A percentile compares a stretch with the other conserved stretches of the same genome.
phyloP scores from a whole-genome alignment of 2,329 filamentous ascomycete genomes.

The Grosmannia penicillata region DNA sequence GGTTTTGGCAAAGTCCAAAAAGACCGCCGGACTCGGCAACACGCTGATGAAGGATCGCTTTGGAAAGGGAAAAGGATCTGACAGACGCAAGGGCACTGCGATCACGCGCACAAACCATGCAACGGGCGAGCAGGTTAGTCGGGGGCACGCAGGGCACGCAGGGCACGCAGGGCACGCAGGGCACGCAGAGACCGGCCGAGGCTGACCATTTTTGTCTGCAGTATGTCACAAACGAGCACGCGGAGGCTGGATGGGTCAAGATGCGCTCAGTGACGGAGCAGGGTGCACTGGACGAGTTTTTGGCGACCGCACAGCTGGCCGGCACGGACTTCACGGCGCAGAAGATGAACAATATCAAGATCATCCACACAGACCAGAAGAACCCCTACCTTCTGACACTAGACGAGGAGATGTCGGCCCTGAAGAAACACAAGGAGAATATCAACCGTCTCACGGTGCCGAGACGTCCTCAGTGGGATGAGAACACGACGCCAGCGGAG shows the following conservation, averaged over 20 bases:
- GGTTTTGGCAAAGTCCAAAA: slow-evolving; percentile 77
- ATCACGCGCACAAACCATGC: slow-evolving; percentile 58
- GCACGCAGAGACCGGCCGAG: not conserved
- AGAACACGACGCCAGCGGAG: slow-evolving; percentile 67
- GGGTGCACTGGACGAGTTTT: slow-evolving; percentile 88
- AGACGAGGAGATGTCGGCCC: slow-evolving; percentile 62
- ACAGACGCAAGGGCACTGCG: slow-evolving; percentile 54
- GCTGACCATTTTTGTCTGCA: slow-evolving; percentile 15
- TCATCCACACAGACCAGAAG: slow-evolving; percentile 90
- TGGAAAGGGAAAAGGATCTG: slow-evolving; percentile 75
- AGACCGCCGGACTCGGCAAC: slow-evolving; percentile 87
- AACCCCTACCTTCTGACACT: slow-evolving; percentile 87
- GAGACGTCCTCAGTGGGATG: slow-evolving; percentile 77
- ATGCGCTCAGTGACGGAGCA: slow-evolving; percentile 99
- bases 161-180: no score
- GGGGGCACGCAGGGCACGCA: no score
- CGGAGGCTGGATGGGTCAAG: slow-evolving; percentile 95
- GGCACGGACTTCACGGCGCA: slow-evolving; percentile 97
- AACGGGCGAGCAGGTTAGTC: slow-evolving; percentile 58
- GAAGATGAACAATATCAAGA: slow-evolving; percentile 98
- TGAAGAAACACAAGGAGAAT: slow-evolving; percentile 74
- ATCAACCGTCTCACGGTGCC: slow-evolving; percentile 72
- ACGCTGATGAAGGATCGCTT: slow-evolving; percentile 98
- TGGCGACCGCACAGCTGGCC: slow-evolving; percentile 90
- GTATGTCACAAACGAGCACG: slow-evolving; percentile 81